Evolutionary conservation across 495 filamentous ascomycete species (phyloP), one percentile per base, ranked within the genome.

Genomic region (Ascobolus immersus): DNA sequence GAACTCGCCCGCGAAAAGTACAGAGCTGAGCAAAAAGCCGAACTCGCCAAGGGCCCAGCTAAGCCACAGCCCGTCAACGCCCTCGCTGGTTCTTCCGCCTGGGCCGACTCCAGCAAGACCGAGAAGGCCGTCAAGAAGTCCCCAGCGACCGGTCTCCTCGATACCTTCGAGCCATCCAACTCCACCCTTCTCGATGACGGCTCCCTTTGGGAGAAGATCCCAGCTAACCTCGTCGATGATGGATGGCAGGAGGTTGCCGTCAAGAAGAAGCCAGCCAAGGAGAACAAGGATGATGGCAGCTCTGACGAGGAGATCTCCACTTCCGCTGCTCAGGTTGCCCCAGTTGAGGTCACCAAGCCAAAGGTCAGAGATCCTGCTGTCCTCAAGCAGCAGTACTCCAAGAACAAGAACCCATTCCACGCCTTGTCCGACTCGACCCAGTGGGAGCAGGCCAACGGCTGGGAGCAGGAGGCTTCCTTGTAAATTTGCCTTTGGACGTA

Each of bases 1-100:
- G 46, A 39, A 13, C 41, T 60, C 11, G 42, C 51, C 11, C 57
- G 62, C 39, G 55, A 57, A 35, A 58, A 65, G 42, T 52, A 58
- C 19, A 59, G 60, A 29, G 46, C 42, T 11, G 18, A 33, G 17
- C 55, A 32, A 49, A 56, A 30, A 55, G 57, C 20, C 55, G 46
- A 49, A 28, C 37, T 37, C 19, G 34, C 40, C 15, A 40, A 44
- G 27, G 55, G 37, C 49, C n/a, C 59, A 30, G 55, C 60, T 21
- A 52, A 53, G 45, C 36, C 58, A 61, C 28, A 56, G 53, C 19
- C 41, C 59, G 21, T 28, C 42, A 2, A 22, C 39, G 17, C 32
- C 44, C 11, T 33, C 52, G 14, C 53, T 21, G 33, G 43, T 10
- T 39, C 39, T 25, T 58, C 47, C 22, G 51, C 51, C 17, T 64